Conservation (phyloP, 768 basidiomycete species). For the Melanogaster broomeanus region DNA sequence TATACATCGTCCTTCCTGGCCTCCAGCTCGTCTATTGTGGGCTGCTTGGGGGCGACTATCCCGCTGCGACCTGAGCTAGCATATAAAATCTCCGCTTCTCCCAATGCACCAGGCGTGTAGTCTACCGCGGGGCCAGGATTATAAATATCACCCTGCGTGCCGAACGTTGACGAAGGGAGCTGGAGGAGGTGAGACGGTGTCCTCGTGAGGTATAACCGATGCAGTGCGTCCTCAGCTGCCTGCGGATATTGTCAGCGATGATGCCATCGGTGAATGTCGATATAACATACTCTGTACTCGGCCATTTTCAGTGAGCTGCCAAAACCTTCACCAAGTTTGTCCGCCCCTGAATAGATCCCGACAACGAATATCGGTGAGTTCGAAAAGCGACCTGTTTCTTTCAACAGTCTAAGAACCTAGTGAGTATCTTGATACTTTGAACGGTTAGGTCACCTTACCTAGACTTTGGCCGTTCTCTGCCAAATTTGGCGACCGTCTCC, state of each 20-base stretch:
- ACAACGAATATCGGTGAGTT: slow-evolving; percentile 94
- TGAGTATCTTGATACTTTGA: background rate
- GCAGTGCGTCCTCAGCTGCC: slow-evolving; percentile 87
- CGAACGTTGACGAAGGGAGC: slow-evolving; percentile 77
- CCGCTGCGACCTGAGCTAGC: slow-evolving; percentile 65
- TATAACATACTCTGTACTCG: slow-evolving; percentile 73
- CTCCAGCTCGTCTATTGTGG: slow-evolving; percentile 24
- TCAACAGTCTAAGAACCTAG: slow-evolving; percentile 61
- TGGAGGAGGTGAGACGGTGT: slow-evolving; percentile 68
- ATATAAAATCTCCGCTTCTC: slow-evolving; percentile 66
- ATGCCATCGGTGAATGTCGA: background rate
- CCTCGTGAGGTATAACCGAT: slow-evolving; percentile 79
- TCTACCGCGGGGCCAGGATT: slow-evolving; percentile 42
- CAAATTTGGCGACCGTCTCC: slow-evolving; percentile 71
- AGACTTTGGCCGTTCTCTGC: slow-evolving; percentile 65
- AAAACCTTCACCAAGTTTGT: slow-evolving; percentile 92
- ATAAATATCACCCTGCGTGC: slow-evolving; percentile 57
- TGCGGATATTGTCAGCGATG: slow-evolving; percentile 24
- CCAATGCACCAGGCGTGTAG: slow-evolving; percentile 58
- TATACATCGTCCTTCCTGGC: slow-evolving; percentile 26
- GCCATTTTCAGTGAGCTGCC: slow-evolving; percentile 94
- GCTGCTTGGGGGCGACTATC: slow-evolving; percentile 33
- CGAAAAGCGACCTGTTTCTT: slow-evolving; percentile 89
- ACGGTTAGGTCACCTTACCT: slow-evolving; percentile 43
- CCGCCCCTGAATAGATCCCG: slow-evolving; percentile 84